A percentile compares a stretch with the other conserved stretches of the same genome.
These are phyloP conservation scores for Coffea humblotiana DNA, from an alignment of 305 asterid genomes.

Conservation along the genomic window DNA sequence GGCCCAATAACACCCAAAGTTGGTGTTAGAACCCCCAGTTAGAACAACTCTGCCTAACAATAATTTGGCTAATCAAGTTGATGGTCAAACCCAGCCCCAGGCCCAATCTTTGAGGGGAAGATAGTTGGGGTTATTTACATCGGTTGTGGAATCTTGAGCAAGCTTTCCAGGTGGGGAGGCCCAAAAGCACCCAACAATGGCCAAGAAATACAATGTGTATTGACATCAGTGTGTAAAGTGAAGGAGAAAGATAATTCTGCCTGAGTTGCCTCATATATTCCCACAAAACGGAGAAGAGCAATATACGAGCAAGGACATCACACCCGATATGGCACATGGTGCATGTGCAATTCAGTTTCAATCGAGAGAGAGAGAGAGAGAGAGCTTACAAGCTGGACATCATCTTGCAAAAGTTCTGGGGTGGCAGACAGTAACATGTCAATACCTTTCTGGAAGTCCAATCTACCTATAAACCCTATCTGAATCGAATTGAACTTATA, in stretches of 20 bases:
- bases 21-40: too few species aligned
- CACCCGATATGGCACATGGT: neutral
- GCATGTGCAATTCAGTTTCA: neutral
- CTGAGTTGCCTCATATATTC: neutral
- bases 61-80: too few species aligned
- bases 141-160: too few species aligned
- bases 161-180: too few species aligned
- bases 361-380: neutral
- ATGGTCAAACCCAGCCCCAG: too few species aligned
- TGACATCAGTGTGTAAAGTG: neutral
- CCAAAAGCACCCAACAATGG: too few species aligned
- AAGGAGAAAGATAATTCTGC: neutral
- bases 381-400: slow-evolving; percentile 74
- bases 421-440: slow-evolving; percentile 81
- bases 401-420: slow-evolving; percentile 83
- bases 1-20: too few species aligned
- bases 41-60: too few species aligned
- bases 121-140: too few species aligned
- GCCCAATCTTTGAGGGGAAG: too few species aligned
- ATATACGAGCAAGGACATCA: neutral
- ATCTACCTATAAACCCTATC: slow-evolving; percentile 97
- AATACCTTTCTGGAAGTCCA: slow-evolving; percentile 94
- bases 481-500: slow-evolving; percentile 29
- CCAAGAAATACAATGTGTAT: neutral
- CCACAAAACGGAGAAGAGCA: neutral